Conservation (phyloP, 2,329 filamentous ascomycete species). For the Raffaelea ambrosiae region DNA sequence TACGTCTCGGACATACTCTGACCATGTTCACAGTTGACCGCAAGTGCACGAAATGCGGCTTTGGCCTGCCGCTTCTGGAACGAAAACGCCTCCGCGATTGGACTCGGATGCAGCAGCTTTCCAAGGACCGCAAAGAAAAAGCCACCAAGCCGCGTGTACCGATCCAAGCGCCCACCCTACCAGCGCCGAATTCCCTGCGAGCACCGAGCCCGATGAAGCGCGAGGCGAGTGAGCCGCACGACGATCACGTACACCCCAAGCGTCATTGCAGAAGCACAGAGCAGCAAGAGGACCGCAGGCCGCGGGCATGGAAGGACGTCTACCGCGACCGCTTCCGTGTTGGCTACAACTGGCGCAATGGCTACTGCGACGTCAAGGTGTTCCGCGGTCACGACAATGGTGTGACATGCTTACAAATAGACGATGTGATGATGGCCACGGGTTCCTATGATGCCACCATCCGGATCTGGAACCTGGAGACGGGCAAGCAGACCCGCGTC, state of each 20-base stretch:
- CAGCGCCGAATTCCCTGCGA: constrained; percentile 16
- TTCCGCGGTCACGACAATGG: constrained; percentile 85
- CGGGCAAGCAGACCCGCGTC: constrained; percentile 77
- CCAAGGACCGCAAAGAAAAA: constrained; percentile 24
- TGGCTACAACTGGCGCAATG: constrained; percentile 95
- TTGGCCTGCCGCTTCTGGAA: constrained; percentile 85
- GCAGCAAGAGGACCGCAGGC: constrained; percentile 31
- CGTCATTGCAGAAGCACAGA: constrained; percentile 20
- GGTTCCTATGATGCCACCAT: constrained; percentile 93
- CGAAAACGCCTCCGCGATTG: constrained; percentile 80
- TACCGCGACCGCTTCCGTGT: constrained; percentile 92
- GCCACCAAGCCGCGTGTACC: constrained; percentile 15
- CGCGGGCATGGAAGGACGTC: constrained; percentile 88
- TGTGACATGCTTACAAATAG: constrained; percentile 60
- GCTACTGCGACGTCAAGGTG: constrained; percentile 73
- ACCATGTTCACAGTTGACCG: constrained; percentile 47
- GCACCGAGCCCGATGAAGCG: constrained; percentile 24
- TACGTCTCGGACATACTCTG: too few relatives aligned
- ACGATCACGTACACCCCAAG: constrained; percentile 21
- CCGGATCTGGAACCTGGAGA: constrained; percentile 93
- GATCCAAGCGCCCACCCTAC: constrained; percentile 18
- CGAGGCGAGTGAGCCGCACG: constrained; percentile 21
- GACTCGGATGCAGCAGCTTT: constrained; percentile 72
- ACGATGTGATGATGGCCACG: constrained; percentile 79
- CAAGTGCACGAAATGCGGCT: constrained; percentile 91